Evolutionary conservation across 768 basidiomycete species (phyloP).

Genomic region (Mycena capillaripes): DNA sequence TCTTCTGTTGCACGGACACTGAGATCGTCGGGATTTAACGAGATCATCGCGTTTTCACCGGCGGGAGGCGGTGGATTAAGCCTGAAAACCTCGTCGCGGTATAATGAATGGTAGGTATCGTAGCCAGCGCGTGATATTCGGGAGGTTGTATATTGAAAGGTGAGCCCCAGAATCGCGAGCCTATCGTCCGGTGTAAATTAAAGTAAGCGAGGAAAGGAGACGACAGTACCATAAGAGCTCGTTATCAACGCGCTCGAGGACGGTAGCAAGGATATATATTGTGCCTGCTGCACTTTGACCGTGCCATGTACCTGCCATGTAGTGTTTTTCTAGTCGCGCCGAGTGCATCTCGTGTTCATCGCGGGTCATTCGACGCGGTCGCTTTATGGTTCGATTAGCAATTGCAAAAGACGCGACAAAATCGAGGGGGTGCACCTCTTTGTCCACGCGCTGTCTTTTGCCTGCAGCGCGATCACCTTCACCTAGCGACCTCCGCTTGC

Average conservation of each 20-base stretch:
- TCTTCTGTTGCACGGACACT: conserved; percentile 90
- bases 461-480: conserved; percentile 54
- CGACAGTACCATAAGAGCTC: conserved; percentile 86
- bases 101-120: conserved; percentile 84
- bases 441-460: conserved; percentile 74
- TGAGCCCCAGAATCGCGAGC: conserved; percentile 94
- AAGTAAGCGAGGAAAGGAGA: not conserved
- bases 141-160: conserved; percentile 90
- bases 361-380: conserved; percentile 71
- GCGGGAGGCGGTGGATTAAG: conserved; percentile 77
- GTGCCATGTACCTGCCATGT: conserved; percentile 85
- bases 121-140: conserved; percentile 91
- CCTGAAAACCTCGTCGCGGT: conserved; percentile 92
- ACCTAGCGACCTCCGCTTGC: conserved; percentile 65
- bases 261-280: conserved; percentile 90
- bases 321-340: conserved; percentile 83
- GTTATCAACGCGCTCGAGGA: conserved; percentile 93
- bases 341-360: conserved; percentile 79
- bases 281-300: conserved; percentile 92
- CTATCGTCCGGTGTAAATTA: conserved; percentile 52
- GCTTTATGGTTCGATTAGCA: conserved; percentile 45
- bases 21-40: conserved; percentile 85
- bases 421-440: conserved; percentile 51
- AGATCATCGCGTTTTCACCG: conserved; percentile 59
- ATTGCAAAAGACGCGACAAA: conserved; percentile 10